Evolutionary conservation across 2,329 filamentous ascomycete genomes (phyloP).

Genomic region (Lizonia empirigonia): DNA sequence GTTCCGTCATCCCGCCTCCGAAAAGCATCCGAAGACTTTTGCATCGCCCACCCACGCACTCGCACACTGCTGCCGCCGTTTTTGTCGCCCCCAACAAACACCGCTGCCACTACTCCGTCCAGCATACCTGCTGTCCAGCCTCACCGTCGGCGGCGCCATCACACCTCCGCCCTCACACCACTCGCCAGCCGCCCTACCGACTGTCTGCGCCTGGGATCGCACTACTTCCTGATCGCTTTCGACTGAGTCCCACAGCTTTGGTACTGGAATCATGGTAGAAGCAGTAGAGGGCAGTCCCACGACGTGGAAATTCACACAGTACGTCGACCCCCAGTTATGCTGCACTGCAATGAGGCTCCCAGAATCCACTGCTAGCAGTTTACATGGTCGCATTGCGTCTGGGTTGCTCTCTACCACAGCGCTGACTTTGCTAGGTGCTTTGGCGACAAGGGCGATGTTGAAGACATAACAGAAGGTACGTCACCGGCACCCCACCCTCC

Average conservation of each 20-base stretch:
- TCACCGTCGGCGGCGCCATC: constrained; percentile 40
- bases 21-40: constrained; percentile 20
- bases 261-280: constrained; percentile 81
- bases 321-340: constrained; percentile 51
- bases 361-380: neutral
- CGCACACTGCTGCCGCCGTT: constrained; percentile 22
- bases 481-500: constrained; percentile 16
- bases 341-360: neutral
- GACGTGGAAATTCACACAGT: constrained; percentile 99
- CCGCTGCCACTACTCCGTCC: constrained; percentile 39
- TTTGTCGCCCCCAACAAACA: constrained; percentile 30
- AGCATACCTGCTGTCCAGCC: constrained; percentile 30
- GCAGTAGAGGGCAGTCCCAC: constrained; percentile 89
- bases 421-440: constrained; percentile 75
- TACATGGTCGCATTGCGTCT: constrained; percentile 3
- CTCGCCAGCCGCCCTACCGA: constrained; percentile 19
- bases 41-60: constrained; percentile 11
- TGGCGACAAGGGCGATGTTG: constrained; percentile 98
- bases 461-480: constrained; percentile 95
- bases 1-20: constrained; percentile 28
- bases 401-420: constrained; percentile 2
- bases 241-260: constrained; percentile 23
- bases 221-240: constrained; percentile 21
- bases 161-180: constrained; percentile 21
- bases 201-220: constrained; percentile 12